Conservation (phyloP, 495 filamentous ascomycete species). For the Pseudotulostoma volvatum region DNA sequence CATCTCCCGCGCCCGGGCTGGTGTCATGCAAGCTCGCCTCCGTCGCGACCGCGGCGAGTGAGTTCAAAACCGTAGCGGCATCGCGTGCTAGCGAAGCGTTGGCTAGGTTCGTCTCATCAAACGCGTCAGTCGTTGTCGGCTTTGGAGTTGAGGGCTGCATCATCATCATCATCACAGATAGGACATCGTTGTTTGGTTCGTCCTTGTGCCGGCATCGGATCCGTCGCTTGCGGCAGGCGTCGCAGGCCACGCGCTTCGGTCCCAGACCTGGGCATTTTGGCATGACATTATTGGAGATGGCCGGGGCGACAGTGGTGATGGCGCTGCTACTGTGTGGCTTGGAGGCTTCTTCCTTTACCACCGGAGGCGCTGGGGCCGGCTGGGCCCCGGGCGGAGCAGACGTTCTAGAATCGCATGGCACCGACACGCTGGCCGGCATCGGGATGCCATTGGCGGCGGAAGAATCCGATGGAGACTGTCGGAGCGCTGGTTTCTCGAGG, state of each 20-base stretch:
- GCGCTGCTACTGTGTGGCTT: constrained; percentile 19
- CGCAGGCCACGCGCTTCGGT: constrained; percentile 36
- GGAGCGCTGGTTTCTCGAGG: constrained; percentile 28
- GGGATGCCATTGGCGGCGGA: constrained; percentile 4
- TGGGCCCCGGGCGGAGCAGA: constrained; percentile 5
- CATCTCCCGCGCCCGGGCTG: background rate
- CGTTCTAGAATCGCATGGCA: constrained; percentile 11
- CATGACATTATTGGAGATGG: constrained; percentile 5
- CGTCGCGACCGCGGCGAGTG: constrained; percentile 27
- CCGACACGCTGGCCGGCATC: background rate
- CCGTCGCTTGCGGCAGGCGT: constrained; percentile 36
- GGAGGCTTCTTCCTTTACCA: constrained; percentile 12
- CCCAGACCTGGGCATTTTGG: constrained; percentile 28
- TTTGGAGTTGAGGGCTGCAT: constrained; percentile 5
- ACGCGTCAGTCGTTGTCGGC: constrained; percentile 15
- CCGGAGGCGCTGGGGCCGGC: background rate
- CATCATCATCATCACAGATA: too few species aligned
- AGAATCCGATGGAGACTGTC: constrained; percentile 19
- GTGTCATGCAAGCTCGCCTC: constrained; percentile 9
- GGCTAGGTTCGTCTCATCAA: constrained; percentile 17
- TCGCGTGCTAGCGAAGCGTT: constrained; percentile 26
- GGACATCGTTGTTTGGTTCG: constrained; percentile 13
- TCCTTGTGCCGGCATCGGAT: constrained; percentile 40
- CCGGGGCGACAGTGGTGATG: constrained; percentile 1
- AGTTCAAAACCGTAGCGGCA: constrained; percentile 29